Evolutionary conservation across 129 eudicot species (phyloP), one percentile per base, ranked within the genome.

Genomic region (Flaveria ramosissima): DNA sequence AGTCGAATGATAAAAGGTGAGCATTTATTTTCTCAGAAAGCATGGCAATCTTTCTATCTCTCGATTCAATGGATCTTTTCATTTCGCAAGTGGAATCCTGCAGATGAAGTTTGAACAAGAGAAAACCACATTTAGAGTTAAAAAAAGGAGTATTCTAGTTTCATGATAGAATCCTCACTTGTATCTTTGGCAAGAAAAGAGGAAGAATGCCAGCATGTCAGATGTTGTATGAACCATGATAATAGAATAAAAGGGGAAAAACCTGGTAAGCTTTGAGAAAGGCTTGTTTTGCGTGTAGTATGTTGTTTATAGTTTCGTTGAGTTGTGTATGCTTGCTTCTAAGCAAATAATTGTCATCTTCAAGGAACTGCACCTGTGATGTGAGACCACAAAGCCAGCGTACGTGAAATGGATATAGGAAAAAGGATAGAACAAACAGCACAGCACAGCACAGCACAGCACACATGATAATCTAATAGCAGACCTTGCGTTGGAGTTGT

Each of bases 221-320:
- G n/a, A n/a, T n/a, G n/a, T n/a, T n/a, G n/a, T n/a, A n/a, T n/a
- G n/a, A n/a, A n/a, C n/a, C n/a, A n/a, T n/a, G n/a, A n/a, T n/a
- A n/a, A n/a, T n/a, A n/a, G n/a, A n/a, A n/a, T n/a, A n/a, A n/a
- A n/a, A n/a, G n/a, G n/a, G n/a, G n/a, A n/a, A n/a, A n/a, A n/a
- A n/a, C 96, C 92, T 86, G 85, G 76, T 89, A 89, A 65, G 81
- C 86, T 30, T 83, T 81, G 20, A 87, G 74, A 78, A 89, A 89
- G 26, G 52, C 39, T 74, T 89, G 84, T 77, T 81, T 86, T 20
- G 91, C 75, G 75, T 82, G 83, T 26, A 89, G 78, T 47, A 84
- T 76, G 84, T 50, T 78, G 74, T 59, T 59, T 51, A 89, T 71
- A 64, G 91, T 87, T 77, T 78, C 88, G 56, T 87, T 85, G 76